phyloP scores from a whole-genome alignment of 805 yeast genomes.

The Yarrowia sp. region DNA sequence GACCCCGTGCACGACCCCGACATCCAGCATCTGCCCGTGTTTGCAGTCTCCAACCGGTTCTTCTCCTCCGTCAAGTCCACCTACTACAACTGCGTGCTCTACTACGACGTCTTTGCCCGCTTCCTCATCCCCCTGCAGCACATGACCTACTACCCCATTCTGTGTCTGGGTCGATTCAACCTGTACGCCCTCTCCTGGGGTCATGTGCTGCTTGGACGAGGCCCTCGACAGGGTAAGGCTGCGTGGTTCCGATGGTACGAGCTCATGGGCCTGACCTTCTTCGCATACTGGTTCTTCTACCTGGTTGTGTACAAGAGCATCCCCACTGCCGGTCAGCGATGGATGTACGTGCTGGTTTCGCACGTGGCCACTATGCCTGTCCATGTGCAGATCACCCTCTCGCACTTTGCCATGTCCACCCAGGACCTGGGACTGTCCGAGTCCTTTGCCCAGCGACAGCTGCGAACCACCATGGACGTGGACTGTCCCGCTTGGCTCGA shows the following conservation, averaged over 20 bases:
- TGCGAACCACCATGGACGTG: conserved; percentile 92
- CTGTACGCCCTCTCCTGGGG: conserved; percentile 79
- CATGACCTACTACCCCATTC: conserved; percentile 70
- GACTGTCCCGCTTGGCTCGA: conserved; percentile 93
- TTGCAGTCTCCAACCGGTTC: conserved; percentile 74
- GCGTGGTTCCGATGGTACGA: conserved; percentile 86
- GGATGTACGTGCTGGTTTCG: conserved; percentile 64
- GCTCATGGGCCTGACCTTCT: conserved; percentile 62
- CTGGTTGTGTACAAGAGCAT: conserved; percentile 52
- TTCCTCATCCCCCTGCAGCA: conserved; percentile 61
- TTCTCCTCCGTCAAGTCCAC: conserved; percentile 74
- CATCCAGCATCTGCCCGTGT: conserved; percentile 88
- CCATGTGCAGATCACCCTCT: conserved; percentile 87
- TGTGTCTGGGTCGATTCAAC: conserved; percentile 82
- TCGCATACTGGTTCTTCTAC: conserved; percentile 82
- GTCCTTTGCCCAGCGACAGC: conserved; percentile 72
- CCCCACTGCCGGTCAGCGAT: conserved; percentile 52
- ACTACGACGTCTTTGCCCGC: conserved; percentile 67
- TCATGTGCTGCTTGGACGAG: conserved; percentile 68
- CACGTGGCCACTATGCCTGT: conserved; percentile 84
- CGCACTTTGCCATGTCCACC: conserved; percentile 93
- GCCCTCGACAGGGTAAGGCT: conserved; percentile 77
- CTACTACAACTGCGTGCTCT: conserved; percentile 64
- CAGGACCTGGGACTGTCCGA: conserved; percentile 80
- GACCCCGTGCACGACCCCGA: conserved; percentile 95